Base-by-base conservation (phyloP, 257 asterid genomes). In the Solanum chmielewskii region DNA sequence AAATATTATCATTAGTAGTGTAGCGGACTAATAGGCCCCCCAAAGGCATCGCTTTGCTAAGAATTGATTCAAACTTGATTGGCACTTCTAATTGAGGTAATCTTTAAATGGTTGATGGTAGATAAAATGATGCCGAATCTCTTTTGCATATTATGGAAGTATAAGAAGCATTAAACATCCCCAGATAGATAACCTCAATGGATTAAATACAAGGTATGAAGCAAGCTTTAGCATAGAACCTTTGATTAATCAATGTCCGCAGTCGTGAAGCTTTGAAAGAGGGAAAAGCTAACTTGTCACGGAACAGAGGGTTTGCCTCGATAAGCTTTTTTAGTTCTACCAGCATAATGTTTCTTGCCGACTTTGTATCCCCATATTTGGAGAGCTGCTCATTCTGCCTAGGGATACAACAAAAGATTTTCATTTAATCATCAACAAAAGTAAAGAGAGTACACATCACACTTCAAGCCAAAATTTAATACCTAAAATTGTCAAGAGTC, bases 341-440 rank as follows among this genome's bases (percentile, higher is more conserved):
- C 85, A 96, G 92, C 99, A 96, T 96, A 86, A 96, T 95, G 89
- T 88, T 96, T 45, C 99, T 92, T 42, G 99, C 99, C 44, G 98
- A 94, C 91, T 96, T 95, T 69, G 99, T 95, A 90, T 96, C 99
- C 84, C 99, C 99, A 44, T 96, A 96, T 89, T 96, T 96, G 86
- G 99, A 95, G 86, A 96, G 99, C 94, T 96, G 98, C 90, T 96
- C 99, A 87, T 96, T 96, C 95, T 95, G 98, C 95, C 99, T 96
- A 90, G 47, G 89, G 86, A 88, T 69, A 86, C 88, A 76, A 18
- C 89, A 84, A 71, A 45, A 83, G 87, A 86, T 89, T 87, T 83
- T 85, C 80, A 77, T 27, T 45, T 44, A 85, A 86, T 42, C 62
- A 52, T 11, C 62, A 33, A 86, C 68, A 37, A 39, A 89, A 39